These are phyloP conservation scores for Lyophyllum atratum DNA, from an alignment of 768 basidiomycete species.

Conservation along the genomic window DNA sequence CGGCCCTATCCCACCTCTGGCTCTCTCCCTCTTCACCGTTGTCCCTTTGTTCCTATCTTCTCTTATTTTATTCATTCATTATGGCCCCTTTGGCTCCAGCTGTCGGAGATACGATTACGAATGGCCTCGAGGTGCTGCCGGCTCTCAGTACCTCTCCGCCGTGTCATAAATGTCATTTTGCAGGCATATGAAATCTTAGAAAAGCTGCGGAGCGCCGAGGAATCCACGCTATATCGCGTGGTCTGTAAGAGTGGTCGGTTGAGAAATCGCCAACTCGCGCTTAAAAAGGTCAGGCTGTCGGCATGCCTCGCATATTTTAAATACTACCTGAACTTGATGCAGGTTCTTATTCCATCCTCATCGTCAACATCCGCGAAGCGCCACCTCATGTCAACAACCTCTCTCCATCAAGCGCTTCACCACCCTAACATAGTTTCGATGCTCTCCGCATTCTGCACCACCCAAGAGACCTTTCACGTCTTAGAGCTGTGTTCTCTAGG, in stretches of 20 bases:
- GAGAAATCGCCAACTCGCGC: constrained; percentile 39
- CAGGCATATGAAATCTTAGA: constrained; percentile 44
- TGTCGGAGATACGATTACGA: constrained; percentile 13
- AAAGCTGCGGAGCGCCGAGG: constrained; percentile 27
- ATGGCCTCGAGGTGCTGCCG: constrained; percentile 21
- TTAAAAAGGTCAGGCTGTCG: constrained; percentile 41
- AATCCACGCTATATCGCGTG: constrained; percentile 38
- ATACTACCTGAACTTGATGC: background rate
- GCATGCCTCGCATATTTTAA: background rate
- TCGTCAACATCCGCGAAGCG: constrained; percentile 9
- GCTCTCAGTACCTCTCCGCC: background rate
- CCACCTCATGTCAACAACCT: constrained; percentile 12
- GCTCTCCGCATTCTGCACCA: constrained; percentile 38
- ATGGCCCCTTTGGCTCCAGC: background rate
- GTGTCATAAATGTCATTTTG: background rate
- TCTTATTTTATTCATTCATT: background rate
- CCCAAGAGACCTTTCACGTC: constrained; percentile 35
- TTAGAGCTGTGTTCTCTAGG: constrained; percentile 49
- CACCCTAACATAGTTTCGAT: constrained; percentile 53
- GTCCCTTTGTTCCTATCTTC: too few relatives aligned
- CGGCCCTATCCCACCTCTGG: too few relatives aligned
- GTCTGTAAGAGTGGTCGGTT: constrained; percentile 47
- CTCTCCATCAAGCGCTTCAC: constrained; percentile 42
- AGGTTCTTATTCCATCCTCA: background rate
- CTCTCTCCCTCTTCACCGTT: too few relatives aligned